phyloP scores from a whole-genome alignment of 495 filamentous ascomycete species.

The Penicillium fimorum region DNA sequence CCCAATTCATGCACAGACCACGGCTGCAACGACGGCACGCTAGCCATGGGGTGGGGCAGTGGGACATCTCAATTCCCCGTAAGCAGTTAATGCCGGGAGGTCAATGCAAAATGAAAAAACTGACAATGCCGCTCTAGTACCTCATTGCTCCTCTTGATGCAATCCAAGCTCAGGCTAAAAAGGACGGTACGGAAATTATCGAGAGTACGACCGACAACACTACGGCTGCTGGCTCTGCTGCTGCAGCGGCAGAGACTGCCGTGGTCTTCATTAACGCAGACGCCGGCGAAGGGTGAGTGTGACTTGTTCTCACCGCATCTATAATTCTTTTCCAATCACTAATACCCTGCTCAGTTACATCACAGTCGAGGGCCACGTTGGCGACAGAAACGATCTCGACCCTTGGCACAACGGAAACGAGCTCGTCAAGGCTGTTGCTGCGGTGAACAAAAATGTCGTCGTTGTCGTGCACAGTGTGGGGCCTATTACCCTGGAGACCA shows the following conservation, averaged over 20 bases:
- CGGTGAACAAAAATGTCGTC: conserved; percentile 74
- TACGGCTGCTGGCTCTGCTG: conserved; percentile 44
- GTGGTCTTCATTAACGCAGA: conserved; percentile 67
- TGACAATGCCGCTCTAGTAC: conserved; percentile 27
- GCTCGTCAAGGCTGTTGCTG: conserved; percentile 40
- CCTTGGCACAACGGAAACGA: conserved; percentile 35
- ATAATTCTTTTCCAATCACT: background rate
- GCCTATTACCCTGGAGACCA: conserved; percentile 42
- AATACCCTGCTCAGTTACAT: conserved; percentile 42
- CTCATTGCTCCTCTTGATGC: conserved; percentile 46
- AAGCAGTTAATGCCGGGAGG: background rate
- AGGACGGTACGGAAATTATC: conserved; percentile 45
- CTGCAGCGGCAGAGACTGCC: conserved; percentile 55
- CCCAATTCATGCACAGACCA: conserved; percentile 73
- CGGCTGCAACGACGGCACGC: conserved; percentile 63
- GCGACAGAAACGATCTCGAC: conserved; percentile 56
- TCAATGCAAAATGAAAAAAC: background rate
- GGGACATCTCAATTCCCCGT: conserved; percentile 55
- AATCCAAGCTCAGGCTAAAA: conserved; percentile 37
- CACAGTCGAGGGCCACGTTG: conserved; percentile 56
- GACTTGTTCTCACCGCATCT: background rate
- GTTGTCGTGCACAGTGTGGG: conserved; percentile 71
- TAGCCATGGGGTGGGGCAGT: conserved; percentile 64
- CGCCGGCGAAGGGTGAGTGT: conserved; percentile 59
- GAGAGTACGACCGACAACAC: conserved; percentile 51